Base-by-base conservation (phyloP, 306 rosid species). In the Fagus sylvatica region DNA sequence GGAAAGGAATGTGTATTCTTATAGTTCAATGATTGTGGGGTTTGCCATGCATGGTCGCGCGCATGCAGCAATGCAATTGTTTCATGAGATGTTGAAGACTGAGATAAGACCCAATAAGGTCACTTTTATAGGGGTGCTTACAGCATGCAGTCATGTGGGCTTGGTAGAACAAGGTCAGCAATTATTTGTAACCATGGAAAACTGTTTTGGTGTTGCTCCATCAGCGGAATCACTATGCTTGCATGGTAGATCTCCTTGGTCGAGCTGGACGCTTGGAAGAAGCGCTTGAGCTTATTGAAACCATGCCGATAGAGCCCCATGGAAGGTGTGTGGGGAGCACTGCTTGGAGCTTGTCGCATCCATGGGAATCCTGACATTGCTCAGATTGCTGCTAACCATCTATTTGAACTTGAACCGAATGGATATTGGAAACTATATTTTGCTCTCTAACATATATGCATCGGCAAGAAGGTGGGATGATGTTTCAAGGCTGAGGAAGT, bases 251-350 rank as follows among this genome's bases (percentile, higher is more conserved):
- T 83, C 90, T 91, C 62, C 91, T 91, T 13, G 93, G 93, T 55
- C 90, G 96, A 56, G 97, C 90, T 19, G 98, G 98, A 55, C 79
- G 17, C 36, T 78, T 93, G 60, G 93, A 90, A 66, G 91, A 93
- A 81, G 96, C 90, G n/a, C 92, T 91, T 60, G 78, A n/a, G 51
- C 88, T 91, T 61, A 77, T 85, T 43, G 84, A 88, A 80, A 75
- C 87, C 64, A 90, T 93, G 96, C 91, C 91, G 56, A 75, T 90
- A 81, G 75, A 81, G 17, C 84, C 96, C 67, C 55, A 83, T 61
- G n/a, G 96, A 78, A 69, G 89, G 83, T 64, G 96, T 91, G 64
- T 93, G 97, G 98, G 98, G 98, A 73, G 97, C 98, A 5, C 84
- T 93, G 76, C 98, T 91, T 57, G 97, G 96, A 78, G 97, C 98